Evolutionary conservation across 2,329 filamentous ascomycete species (phyloP).

Genomic region (Helotiales sp.): DNA sequence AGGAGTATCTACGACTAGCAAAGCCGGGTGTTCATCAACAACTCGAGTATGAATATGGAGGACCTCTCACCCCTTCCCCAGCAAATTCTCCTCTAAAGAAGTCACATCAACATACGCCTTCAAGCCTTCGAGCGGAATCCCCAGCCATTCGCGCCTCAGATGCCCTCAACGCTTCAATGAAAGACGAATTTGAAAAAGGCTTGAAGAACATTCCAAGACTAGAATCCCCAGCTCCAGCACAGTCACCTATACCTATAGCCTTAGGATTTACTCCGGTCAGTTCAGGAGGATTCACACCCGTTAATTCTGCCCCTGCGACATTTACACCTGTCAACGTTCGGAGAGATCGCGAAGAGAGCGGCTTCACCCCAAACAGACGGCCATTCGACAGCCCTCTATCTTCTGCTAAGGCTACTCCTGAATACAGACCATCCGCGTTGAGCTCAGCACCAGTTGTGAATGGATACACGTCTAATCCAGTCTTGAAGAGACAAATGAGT

Average conservation of each 20-base stretch:
- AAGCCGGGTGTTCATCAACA: constrained; percentile 98
- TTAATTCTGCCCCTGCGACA: constrained; percentile 60
- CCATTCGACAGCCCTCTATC: constrained; percentile 66
- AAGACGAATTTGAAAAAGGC: constrained; percentile 44
- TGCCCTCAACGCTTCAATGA: constrained; percentile 60
- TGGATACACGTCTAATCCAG: constrained; percentile 55
- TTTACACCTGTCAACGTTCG: constrained; percentile 59
- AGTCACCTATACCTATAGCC: constrained; percentile 29
- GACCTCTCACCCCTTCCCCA: constrained; percentile 82
- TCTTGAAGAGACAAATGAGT: constrained; percentile 77
- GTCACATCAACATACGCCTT: constrained; percentile 63
- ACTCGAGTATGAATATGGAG: constrained; percentile 89
- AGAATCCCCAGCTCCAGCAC: constrained; percentile 38
- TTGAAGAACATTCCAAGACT: constrained; percentile 44
- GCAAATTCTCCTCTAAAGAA: constrained; percentile 75
- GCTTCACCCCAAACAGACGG: constrained; percentile 54
- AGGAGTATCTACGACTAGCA: constrained; percentile 87
- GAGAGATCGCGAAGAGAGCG: constrained; percentile 55
- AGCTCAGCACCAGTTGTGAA: constrained; percentile 58
- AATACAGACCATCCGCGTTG: constrained; percentile 61
- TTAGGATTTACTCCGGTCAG: constrained; percentile 50
- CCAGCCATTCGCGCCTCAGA: constrained; percentile 65
- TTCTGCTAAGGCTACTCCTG: constrained; percentile 68
- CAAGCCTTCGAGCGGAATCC: constrained; percentile 66
- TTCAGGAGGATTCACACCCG: constrained; percentile 64